phyloP scores from a whole-genome alignment of 495 filamentous ascomycete species.

The Aspergillus kassunensis region DNA sequence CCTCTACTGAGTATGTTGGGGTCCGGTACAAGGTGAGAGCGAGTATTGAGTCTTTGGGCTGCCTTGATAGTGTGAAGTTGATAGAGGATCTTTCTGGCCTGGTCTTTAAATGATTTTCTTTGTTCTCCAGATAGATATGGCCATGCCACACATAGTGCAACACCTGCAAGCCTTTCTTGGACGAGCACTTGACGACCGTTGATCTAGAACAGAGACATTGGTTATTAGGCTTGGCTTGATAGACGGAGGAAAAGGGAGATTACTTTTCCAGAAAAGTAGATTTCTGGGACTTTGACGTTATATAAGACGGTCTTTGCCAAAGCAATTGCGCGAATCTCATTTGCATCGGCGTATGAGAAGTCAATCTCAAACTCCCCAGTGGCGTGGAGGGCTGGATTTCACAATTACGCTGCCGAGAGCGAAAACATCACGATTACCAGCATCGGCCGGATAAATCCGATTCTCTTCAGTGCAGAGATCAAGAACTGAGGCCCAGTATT shows the following conservation, averaged over 20 bases:
- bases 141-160: conserved; percentile 41
- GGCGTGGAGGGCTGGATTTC: conserved; percentile 37
- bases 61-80: conserved; percentile 26
- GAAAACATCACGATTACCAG: conserved; percentile 41
- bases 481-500: conserved; percentile 38
- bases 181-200: conserved; percentile 34
- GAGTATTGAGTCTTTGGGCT: conserved; percentile 13
- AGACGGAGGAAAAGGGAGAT: conserved; percentile 5
- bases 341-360: conserved; percentile 39
- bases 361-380: conserved; percentile 21
- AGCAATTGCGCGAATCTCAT: conserved; percentile 36
- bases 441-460: conserved; percentile 33
- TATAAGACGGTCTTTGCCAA: conserved; percentile 26
- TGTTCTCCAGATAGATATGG: conserved; percentile 35
- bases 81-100: conserved; percentile 33
- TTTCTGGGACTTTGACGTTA: conserved; percentile 34
- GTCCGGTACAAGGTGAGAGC: conserved; percentile 31
- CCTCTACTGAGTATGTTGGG: conserved; percentile 31
- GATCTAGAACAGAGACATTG: conserved; percentile 32
- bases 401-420: conserved; percentile 44
- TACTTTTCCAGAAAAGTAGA: conserved; percentile 43
- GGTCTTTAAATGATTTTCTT: conserved; percentile 37
- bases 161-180: conserved; percentile 42
- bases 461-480: conserved; percentile 25
- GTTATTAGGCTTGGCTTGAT: conserved; percentile 14